phyloP scores from a whole-genome alignment of 805 yeast species.

The Candida methanosorbosa region DNA sequence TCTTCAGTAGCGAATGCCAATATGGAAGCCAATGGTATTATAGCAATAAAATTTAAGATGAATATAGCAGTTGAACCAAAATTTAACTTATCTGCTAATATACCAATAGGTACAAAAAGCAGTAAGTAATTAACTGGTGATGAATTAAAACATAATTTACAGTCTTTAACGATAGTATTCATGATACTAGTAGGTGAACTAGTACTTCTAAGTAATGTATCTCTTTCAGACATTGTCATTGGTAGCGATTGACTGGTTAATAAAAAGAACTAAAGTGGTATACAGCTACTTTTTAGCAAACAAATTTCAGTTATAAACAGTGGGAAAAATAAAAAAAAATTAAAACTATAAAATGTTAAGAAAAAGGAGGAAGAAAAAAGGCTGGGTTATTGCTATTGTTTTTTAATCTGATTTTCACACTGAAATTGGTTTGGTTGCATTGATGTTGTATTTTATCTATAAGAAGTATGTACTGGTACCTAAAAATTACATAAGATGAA shows the following conservation, averaged over 20 bases:
- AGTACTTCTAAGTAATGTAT: not conserved
- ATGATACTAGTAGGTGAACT: not conserved
- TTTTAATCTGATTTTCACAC: no score
- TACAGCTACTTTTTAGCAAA: no score
- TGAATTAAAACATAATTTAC: constrained; percentile 8
- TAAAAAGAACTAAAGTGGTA: no score
- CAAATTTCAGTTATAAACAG: no score
- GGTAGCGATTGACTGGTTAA: not conserved
- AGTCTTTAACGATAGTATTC: not conserved
- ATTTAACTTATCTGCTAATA: constrained; percentile 55
- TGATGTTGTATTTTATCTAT: no score
- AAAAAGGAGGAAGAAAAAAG: no score
- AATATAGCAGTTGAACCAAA: constrained; percentile 53
- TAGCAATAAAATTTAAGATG: constrained; percentile 75
- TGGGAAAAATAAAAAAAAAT: no score
- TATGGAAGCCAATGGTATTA: constrained; percentile 85
- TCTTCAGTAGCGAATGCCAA: constrained; percentile 93
- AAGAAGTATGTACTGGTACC: no score
- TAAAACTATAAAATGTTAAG: no score
- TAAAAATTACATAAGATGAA: no score
- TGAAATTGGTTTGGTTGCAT: no score
- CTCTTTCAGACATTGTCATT: not conserved
- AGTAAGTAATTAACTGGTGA: constrained; percentile 66
- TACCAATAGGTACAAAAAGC: constrained; percentile 83
- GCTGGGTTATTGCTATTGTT: no score